Percentiles rank a stretch among this genome's conserved stretches.
Conservation (phyloP, 2,329 filamentous ascomycete species). For the Phyllosticta paracitricarpa region DNA sequence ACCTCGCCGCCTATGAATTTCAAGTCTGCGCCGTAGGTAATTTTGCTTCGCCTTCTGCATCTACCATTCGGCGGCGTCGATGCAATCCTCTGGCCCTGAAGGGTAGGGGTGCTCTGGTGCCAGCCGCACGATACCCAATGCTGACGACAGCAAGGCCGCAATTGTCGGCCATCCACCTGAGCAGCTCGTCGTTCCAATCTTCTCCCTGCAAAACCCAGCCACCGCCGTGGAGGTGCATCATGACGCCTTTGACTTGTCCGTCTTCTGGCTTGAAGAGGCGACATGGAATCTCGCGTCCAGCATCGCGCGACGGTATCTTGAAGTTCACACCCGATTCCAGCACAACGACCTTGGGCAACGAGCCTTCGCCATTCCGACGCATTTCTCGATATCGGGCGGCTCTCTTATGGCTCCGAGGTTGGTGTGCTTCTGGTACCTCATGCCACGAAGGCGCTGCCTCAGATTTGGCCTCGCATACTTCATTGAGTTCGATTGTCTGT, state of each 20-base stretch:
- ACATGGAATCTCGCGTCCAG: slow-evolving; percentile 41
- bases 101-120: slow-evolving; percentile 52
- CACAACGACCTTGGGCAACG: slow-evolving; percentile 37
- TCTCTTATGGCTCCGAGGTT: not conserved
- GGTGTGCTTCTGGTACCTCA: slow-evolving; percentile 5
- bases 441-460: slow-evolving; percentile 3
- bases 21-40: slow-evolving; percentile 28
- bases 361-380: slow-evolving; percentile 43
- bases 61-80: slow-evolving; percentile 46
- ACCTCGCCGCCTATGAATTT: slow-evolving; percentile 26
- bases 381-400: slow-evolving; percentile 45
- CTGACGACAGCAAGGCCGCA: slow-evolving; percentile 42
- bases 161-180: slow-evolving; percentile 42
- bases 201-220: slow-evolving; percentile 37
- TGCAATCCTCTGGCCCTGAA: slow-evolving; percentile 45
- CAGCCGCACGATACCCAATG: slow-evolving; percentile 45
- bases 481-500: slow-evolving; percentile 1
- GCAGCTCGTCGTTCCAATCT: slow-evolving; percentile 35
- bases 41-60: slow-evolving; percentile 35
- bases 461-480: not conserved
- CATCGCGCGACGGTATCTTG: slow-evolving; percentile 43
- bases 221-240: slow-evolving; percentile 48
- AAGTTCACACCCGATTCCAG: slow-evolving; percentile 39
- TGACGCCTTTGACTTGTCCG: slow-evolving; percentile 35
- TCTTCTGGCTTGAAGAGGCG: slow-evolving; percentile 42